Percentiles rank a stretch among this genome's conserved stretches.
phyloP scores from a whole-genome alignment of 495 filamentous ascomycete species.

The Neurospora sp. region DNA sequence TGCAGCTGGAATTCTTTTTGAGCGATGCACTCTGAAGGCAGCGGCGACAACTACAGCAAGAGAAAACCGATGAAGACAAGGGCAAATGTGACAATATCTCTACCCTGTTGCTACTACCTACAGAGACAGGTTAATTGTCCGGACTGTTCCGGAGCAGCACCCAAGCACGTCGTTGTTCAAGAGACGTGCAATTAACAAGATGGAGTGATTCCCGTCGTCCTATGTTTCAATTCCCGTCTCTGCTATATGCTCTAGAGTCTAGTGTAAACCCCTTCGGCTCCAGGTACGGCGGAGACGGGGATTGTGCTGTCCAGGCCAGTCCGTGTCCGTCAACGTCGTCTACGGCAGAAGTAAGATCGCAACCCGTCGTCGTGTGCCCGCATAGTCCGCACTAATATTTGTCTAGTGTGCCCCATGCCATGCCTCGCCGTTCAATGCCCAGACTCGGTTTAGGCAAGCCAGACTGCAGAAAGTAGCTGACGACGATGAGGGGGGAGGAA shows the following conservation, averaged over 20 bases:
- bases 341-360: background rate
- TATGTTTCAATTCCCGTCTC: background rate
- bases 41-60: background rate
- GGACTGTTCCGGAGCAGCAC: background rate
- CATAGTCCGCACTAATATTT: background rate
- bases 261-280: background rate
- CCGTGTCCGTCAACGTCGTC: background rate
- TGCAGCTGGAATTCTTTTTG: background rate
- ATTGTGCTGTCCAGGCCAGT: background rate
- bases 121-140: background rate
- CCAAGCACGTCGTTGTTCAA: background rate
- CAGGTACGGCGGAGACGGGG: background rate
- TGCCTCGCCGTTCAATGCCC: background rate
- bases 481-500: background rate
- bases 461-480: background rate
- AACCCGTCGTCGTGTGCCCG: background rate
- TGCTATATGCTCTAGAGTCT: background rate
- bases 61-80: background rate
- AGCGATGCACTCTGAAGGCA: background rate
- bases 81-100: background rate
- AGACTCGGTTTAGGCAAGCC: background rate
- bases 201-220: background rate
- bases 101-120: background rate
- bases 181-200: background rate
- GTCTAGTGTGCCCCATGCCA: background rate